Evolutionary conservation across 169 alveolate species (phyloP).

Genomic region (Amoebophrya sp.): DNA sequence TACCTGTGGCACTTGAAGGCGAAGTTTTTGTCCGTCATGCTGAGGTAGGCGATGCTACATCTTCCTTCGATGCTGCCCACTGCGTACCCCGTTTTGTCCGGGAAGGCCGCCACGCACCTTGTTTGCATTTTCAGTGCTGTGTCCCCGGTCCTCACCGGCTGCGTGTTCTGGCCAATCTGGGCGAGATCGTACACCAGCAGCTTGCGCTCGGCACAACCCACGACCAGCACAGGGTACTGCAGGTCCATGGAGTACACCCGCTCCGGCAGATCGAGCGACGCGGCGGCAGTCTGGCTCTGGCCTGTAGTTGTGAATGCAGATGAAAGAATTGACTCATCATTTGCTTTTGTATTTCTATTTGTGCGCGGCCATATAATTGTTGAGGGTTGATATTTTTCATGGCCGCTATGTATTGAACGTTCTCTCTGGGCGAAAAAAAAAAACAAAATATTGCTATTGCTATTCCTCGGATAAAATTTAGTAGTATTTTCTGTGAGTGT

Average conservation of each 20-base stretch:
- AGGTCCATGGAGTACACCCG: conserved; percentile 45
- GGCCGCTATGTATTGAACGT: too few species aligned
- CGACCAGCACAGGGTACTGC: conserved; percentile 41
- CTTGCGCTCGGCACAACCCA: conserved; percentile 41
- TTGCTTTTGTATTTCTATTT: too few species aligned
- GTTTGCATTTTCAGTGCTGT: conserved; percentile 61
- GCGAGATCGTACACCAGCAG: conserved; percentile 38
- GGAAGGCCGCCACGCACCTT: conserved; percentile 46
- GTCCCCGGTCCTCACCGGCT: conserved; percentile 41
- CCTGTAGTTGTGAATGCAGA: conserved; percentile 3
- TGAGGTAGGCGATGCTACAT: conserved; percentile 57
- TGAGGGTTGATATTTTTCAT: too few species aligned
- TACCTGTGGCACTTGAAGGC: conserved; percentile 58
- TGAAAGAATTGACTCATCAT: too few species aligned
- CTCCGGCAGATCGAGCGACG: conserved; percentile 30
- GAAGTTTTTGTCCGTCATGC: conserved; percentile 44
- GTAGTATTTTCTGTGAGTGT: too few species aligned
- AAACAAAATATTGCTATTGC: too few species aligned
- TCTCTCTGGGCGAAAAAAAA: too few species aligned
- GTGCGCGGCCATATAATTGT: too few species aligned
- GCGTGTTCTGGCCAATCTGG: conserved; percentile 36
- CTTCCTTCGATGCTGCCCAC: conserved; percentile 68
- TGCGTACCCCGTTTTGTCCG: conserved; percentile 65
- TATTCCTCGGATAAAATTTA: too few species aligned
- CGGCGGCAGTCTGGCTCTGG: conserved; percentile 21